phyloP scores from a whole-genome alignment of 345 rosid genomes.

The Salix suchowensis region DNA sequence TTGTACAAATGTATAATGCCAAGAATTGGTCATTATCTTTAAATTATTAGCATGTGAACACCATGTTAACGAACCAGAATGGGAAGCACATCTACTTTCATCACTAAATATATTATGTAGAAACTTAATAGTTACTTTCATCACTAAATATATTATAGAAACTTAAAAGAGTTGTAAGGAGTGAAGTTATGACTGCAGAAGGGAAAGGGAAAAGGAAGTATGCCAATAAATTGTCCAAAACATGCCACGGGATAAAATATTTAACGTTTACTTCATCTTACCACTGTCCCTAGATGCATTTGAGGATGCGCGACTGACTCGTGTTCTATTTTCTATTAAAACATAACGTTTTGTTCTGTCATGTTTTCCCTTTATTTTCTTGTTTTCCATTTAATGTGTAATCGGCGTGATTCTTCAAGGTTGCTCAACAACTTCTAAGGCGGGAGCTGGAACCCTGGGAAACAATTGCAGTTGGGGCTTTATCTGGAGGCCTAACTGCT shows the following conservation, averaged over 20 bases:
- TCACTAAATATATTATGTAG: not conserved
- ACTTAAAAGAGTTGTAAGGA: not conserved
- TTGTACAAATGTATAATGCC: not conserved
- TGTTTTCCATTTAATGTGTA: not conserved
- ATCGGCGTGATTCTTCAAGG: conserved; percentile 33
- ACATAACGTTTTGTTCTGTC: not conserved
- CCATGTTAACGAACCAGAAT: not conserved
- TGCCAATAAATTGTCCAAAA: not conserved
- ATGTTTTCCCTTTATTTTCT: not conserved
- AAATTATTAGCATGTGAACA: not conserved
- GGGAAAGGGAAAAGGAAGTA: not conserved
- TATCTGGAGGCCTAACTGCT: conserved; percentile 92
- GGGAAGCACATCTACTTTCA: not conserved
- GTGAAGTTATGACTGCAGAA: not conserved
- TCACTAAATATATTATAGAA: not conserved
- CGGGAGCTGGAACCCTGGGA: conserved; percentile 97
- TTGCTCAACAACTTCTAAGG: conserved; percentile 57
- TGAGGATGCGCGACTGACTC: not conserved
- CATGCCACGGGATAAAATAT: not conserved
- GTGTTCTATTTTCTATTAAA: not conserved
- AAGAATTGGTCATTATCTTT: not conserved
- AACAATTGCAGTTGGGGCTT: conserved; percentile 76
- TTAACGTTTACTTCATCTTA: not conserved
- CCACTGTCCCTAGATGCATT: not conserved
- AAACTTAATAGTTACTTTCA: not conserved